phyloP scores from a whole-genome alignment of 1,284 basidiomycete genomes.

The Rhodotorula sp. region DNA sequence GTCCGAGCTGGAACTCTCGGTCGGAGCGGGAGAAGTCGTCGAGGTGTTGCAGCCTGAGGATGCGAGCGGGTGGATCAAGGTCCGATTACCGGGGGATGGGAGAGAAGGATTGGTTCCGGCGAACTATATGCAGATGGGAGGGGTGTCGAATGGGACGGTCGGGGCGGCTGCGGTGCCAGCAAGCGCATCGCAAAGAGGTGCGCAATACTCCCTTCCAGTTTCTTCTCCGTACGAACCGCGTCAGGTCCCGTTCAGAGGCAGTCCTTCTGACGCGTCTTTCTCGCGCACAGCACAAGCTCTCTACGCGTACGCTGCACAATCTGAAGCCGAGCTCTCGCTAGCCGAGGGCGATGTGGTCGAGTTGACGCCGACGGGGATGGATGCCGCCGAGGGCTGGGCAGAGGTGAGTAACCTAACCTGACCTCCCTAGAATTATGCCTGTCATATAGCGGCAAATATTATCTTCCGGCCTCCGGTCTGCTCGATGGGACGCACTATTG shows the following conservation, averaged over 20 bases:
- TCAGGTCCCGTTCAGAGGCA: too few relatives aligned
- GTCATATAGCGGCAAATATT: background rate
- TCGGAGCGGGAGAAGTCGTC: constrained; percentile 57
- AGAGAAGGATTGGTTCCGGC: constrained; percentile 72
- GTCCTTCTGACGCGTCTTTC: too few relatives aligned
- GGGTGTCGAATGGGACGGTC: constrained; percentile 16
- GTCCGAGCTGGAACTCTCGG: background rate
- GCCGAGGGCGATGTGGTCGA: constrained; percentile 63
- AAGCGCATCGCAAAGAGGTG: constrained; percentile 55
- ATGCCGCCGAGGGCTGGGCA: constrained; percentile 35
- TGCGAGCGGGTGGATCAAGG: constrained; percentile 82
- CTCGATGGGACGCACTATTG: background rate
- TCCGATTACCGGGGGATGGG: constrained; percentile 57
- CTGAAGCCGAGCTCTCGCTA: constrained; percentile 67
- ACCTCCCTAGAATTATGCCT: fast-evolving
- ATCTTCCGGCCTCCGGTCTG: background rate
- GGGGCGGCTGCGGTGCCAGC: constrained; percentile 34
- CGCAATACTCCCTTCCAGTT: constrained; percentile 26
- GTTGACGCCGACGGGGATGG: constrained; percentile 53
- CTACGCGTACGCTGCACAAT: constrained; percentile 67
- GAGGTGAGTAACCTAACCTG: constrained; percentile 25
- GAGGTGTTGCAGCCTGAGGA: constrained; percentile 69
- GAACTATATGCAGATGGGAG: constrained; percentile 62
- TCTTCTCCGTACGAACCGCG: background rate
- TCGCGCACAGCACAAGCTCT: constrained; percentile 71